A percentile compares a stretch with the other conserved stretches of the same genome.
Evolutionary conservation across 208 protist genomes (phyloP).

Genomic region (Tetramitus jugosus): DNA sequence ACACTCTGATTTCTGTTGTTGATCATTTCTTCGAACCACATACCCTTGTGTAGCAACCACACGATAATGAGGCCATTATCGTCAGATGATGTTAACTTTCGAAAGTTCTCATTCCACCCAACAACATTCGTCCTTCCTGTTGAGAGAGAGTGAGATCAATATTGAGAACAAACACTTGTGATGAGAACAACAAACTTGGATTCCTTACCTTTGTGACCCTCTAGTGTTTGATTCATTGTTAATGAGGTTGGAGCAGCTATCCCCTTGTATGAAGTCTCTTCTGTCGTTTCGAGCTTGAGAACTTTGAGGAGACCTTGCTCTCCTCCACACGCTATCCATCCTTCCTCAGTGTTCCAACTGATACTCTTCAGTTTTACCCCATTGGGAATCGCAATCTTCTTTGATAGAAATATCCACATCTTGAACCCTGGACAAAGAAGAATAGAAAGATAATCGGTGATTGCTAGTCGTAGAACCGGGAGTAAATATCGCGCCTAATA

Average conservation of each 20-base stretch:
- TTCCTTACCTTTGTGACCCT: slow-evolving; percentile 71
- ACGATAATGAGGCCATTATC: slow-evolving; percentile 86
- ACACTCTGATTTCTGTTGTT: slow-evolving; percentile 88
- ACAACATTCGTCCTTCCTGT: slow-evolving; percentile 47
- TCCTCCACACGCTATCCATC: slow-evolving; percentile 90
- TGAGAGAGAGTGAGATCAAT: neutral
- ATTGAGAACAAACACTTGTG: slow-evolving; percentile 13
- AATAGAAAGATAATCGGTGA: too few species aligned
- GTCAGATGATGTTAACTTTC: slow-evolving; percentile 88
- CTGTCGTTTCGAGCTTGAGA: slow-evolving; percentile 73
- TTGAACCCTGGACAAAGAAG: too few species aligned
- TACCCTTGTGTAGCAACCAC: slow-evolving; percentile 88
- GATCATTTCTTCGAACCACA: slow-evolving; percentile 96
- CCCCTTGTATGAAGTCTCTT: neutral
- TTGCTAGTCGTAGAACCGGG: too few species aligned
- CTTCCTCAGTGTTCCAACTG: slow-evolving; percentile 84
- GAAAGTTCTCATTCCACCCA: slow-evolving; percentile 86
- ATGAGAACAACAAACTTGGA: slow-evolving; percentile 23
- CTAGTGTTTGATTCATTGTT: slow-evolving; percentile 86
- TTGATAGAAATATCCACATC: slow-evolving; percentile 91
- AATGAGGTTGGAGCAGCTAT: slow-evolving; percentile 63
- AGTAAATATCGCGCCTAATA: too few species aligned
- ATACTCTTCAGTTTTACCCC: slow-evolving; percentile 66
- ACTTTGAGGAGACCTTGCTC: slow-evolving; percentile 89
- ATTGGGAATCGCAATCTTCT: slow-evolving; percentile 90